Evolutionary conservation across 495 filamentous ascomycete species (phyloP).

Genomic region (Xylaria sp.): DNA sequence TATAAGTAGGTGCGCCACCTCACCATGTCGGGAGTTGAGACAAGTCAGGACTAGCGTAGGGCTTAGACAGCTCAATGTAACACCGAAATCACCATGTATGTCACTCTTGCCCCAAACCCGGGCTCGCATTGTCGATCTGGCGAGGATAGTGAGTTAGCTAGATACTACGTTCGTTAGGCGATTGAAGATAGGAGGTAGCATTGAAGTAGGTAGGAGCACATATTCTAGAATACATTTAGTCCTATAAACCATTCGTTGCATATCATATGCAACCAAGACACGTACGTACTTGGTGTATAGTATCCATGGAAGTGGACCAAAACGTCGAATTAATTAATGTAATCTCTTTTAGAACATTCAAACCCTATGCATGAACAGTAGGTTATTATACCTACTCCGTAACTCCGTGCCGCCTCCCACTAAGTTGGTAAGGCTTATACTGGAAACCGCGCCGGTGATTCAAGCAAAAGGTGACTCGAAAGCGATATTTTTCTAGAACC

Average conservation of each 20-base stretch:
- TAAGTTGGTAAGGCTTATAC: not conserved
- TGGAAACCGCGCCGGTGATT: not conserved
- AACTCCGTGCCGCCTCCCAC: not conserved
- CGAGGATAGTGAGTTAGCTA: not conserved
- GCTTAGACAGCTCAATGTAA: constrained; percentile 12
- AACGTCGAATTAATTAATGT: not conserved
- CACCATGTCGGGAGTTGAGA: constrained; percentile 12
- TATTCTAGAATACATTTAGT: not conserved
- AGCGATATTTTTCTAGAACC: not conserved
- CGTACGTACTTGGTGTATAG: not conserved
- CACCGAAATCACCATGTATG: not conserved
- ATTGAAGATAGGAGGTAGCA: not conserved
- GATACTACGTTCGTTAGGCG: not conserved
- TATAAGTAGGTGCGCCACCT: not conserved
- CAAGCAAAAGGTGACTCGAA: not conserved
- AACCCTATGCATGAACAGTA: not conserved
- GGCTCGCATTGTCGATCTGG: not conserved
- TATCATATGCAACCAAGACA: not conserved
- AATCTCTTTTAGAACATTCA: not conserved
- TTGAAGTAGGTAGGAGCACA: not conserved
- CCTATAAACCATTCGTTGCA: not conserved
- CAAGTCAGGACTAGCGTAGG: constrained; percentile 18
- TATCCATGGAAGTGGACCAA: not conserved
- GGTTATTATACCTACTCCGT: not conserved
- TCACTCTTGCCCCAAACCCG: not conserved